Evolutionary conservation across 768 basidiomycete species (phyloP), one percentile per base, ranked within the genome.

Genomic region (Mycena galericulata): DNA sequence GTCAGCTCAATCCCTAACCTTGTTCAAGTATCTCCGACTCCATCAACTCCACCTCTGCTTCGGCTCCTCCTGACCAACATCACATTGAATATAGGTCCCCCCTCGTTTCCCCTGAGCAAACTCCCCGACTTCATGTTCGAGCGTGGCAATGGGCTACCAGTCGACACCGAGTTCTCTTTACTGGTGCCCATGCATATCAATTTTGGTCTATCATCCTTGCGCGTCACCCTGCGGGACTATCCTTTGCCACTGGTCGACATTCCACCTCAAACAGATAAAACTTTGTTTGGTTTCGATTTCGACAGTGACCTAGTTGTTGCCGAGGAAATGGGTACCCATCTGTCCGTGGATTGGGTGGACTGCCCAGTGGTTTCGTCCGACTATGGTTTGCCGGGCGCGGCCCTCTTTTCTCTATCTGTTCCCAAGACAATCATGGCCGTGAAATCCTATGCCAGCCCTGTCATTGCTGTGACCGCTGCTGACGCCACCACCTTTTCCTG

Each of bases 361-460:
- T 93, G 90, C 72, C 81, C 84, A 5, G 84, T 98, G 68, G 80
- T 92, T 54, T 85, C 86, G n/a, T 76, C 80, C 4, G 80, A 87
- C 60, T 84, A 87, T 30, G 89, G 88, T 32, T 76, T 85, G 36
- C 80, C 81, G 30, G 87, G 85, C 8, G 83, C 87, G 30, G 78
- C 81, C 2, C 83, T 87, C 7, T 85, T 96, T 51, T 82, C 81
- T 27, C 78, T 96, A 43, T 69, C 79, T 45, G 85, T 97, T 36
- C 95, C 96, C 2, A 98, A 97, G 78, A 97, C 96, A 0, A 91
- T 95, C 64, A 97, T 96, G 93, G 93, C 97, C 0, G 92, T 97
- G 73, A 99, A 99, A 80, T 94, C 92, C 10, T 98, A 97, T 74
- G 93, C 94, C 1, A 85, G 87, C 49, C 94, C 96, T 4, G 79